Conservation (phyloP, 306 rosid genomes). For the Malus sieversii region DNA sequence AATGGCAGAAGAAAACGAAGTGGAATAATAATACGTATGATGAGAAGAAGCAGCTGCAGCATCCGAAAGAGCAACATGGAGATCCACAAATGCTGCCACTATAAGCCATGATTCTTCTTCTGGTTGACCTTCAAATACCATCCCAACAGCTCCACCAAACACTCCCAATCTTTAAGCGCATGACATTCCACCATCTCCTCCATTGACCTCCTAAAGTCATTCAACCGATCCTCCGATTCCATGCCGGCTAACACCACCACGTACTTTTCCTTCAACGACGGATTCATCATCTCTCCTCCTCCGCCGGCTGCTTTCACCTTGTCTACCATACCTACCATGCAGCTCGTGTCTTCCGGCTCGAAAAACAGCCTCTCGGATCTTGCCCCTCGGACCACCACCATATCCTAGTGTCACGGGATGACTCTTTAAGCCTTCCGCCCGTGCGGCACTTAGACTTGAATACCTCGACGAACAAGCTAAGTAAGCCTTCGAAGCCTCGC, state of each 20-base stretch:
- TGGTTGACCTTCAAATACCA: constrained; percentile 65
- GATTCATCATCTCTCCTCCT: background rate
- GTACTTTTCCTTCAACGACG: constrained; percentile 36
- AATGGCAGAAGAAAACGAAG: constrained; percentile 37
- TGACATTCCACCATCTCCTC: constrained; percentile 79
- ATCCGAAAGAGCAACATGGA: constrained; percentile 25
- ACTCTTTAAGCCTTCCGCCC: too few relatives aligned
- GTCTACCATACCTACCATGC: constrained; percentile 49
- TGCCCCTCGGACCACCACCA: constrained; percentile 20
- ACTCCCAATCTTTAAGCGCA: constrained; percentile 67
- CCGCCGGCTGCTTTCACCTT: constrained; percentile 9
- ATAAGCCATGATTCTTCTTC: constrained; percentile 61
- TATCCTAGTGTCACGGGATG: too few relatives aligned
- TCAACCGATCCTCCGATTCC: constrained; percentile 69
- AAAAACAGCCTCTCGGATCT: constrained; percentile 58
- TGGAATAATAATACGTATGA: constrained; percentile 15
- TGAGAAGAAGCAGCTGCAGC: background rate
- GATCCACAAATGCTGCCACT: constrained; percentile 71
- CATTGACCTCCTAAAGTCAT: constrained; percentile 71
- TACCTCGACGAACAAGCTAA: too few relatives aligned
- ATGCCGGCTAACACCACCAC: constrained; percentile 37
- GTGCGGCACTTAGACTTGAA: too few relatives aligned
- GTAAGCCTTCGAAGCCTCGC: too few relatives aligned
- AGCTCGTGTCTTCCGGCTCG: constrained; percentile 54
- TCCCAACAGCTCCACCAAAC: constrained; percentile 52